Conservation (phyloP, 768 basidiomycete genomes). For the Lactarius deliciosus region DNA sequence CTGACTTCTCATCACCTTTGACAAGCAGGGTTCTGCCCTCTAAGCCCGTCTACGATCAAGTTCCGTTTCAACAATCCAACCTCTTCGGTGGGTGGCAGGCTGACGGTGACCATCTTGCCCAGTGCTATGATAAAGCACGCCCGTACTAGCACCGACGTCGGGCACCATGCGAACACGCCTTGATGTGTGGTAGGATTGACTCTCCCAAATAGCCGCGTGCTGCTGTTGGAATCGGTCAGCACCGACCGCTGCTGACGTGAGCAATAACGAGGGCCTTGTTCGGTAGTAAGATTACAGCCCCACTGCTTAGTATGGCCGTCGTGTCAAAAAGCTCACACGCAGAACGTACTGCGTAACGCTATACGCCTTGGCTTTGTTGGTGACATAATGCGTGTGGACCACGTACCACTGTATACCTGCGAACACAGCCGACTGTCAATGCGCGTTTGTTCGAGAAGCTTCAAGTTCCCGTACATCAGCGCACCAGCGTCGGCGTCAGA, state of each 20-base stretch:
- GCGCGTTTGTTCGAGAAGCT: neutral
- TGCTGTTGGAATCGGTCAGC: conserved; percentile 31
- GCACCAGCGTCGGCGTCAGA: conserved; percentile 51
- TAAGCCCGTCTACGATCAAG: conserved; percentile 60
- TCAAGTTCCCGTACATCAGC: conserved; percentile 45
- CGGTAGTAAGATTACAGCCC: too few relatives aligned
- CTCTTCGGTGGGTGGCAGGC: conserved; percentile 84
- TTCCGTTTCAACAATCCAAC: conserved; percentile 67
- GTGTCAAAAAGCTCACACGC: neutral
- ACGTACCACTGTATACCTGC: conserved; percentile 41
- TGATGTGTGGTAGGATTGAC: conserved; percentile 67
- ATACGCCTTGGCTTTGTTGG: conserved; percentile 41
- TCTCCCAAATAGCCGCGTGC: conserved; percentile 84
- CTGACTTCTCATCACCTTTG: conserved; percentile 76
- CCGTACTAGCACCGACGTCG: conserved; percentile 87
- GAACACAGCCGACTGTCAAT: neutral
- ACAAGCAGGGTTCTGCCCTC: conserved; percentile 59
- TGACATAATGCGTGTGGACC: conserved; percentile 47
- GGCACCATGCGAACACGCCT: conserved; percentile 72
- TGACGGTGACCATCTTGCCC: conserved; percentile 54
- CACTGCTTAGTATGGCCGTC: neutral
- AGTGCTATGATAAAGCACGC: conserved; percentile 78
- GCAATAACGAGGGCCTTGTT: conserved; percentile 40
- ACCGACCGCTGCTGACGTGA: neutral
- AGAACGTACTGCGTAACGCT: conserved; percentile 43